A percentile compares a stretch with the other conserved stretches of the same genome.
Evolutionary conservation across 805 yeast species (phyloP).

Genomic region (Kluyveromyces lactis): DNA sequence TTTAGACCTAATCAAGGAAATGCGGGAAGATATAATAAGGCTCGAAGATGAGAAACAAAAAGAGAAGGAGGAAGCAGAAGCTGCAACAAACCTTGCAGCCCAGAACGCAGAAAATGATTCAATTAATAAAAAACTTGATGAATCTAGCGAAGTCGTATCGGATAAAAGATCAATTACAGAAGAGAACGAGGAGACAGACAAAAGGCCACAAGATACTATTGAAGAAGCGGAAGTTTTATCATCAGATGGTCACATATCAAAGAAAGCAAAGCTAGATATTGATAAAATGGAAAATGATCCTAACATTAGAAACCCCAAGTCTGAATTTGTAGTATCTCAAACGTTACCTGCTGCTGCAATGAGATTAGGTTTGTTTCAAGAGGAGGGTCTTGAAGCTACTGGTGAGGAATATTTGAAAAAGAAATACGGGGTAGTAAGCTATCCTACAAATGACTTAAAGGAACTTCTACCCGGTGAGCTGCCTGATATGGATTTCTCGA

Average conservation of each 20-base stretch:
- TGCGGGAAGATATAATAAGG: slow-evolving; percentile 8
- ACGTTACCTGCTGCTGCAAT: slow-evolving; percentile 59
- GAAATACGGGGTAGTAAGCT: slow-evolving; percentile 84
- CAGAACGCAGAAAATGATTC: slow-evolving; percentile 4
- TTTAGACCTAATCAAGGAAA: slow-evolving; percentile 12
- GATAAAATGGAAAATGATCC: slow-evolving; percentile 44
- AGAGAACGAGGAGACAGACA: slow-evolving; percentile 10
- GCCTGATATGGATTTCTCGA: slow-evolving; percentile 81
- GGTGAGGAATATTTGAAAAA: slow-evolving; percentile 67
- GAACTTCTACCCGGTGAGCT: slow-evolving; percentile 78
- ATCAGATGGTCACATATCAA: slow-evolving; percentile 8
- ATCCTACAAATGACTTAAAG: slow-evolving; percentile 69
- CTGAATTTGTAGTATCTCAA: slow-evolving; percentile 67
- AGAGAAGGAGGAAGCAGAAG: slow-evolving; percentile 12
- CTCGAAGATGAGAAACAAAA: slow-evolving; percentile 11
- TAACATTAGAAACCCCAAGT: slow-evolving; percentile 57
- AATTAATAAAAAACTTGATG: neutral
- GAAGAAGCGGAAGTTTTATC: neutral
- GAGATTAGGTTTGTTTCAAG: slow-evolving; percentile 57
- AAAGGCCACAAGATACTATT: slow-evolving; percentile 2
- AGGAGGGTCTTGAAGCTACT: slow-evolving; percentile 53
- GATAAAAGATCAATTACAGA: slow-evolving; percentile 5
- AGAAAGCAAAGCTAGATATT: slow-evolving; percentile 14
- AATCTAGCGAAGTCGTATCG: slow-evolving; percentile 8
- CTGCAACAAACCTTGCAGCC: slow-evolving; percentile 2